A percentile compares a stretch with the other conserved stretches of the same genome.
Evolutionary conservation across 345 rosid species (phyloP).

Genomic region (Punica granatum): DNA sequence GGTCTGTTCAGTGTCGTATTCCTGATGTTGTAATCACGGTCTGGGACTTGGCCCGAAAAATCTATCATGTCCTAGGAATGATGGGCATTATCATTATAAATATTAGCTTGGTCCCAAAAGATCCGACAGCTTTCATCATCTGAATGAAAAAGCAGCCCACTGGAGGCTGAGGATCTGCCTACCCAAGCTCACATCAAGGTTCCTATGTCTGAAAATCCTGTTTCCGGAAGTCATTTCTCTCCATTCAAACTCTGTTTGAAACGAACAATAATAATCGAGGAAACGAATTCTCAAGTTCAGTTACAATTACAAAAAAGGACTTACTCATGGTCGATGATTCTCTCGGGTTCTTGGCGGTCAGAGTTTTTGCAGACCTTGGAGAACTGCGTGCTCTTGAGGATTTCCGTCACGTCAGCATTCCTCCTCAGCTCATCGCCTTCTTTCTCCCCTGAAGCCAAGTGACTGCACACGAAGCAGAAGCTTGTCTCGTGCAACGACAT

Average conservation of each 20-base stretch:
- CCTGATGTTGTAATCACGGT: no score
- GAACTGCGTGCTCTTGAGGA: slow-evolving; percentile 66
- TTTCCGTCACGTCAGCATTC: slow-evolving; percentile 81
- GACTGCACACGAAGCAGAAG: slow-evolving; percentile 92
- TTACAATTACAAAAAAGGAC: slow-evolving; percentile 9
- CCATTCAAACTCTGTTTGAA: background rate
- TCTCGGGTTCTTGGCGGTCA: slow-evolving; percentile 55
- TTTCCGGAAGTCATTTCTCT: background rate
- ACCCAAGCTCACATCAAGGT: no score
- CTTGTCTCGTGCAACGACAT: slow-evolving; percentile 87
- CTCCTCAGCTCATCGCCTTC: slow-evolving; percentile 91
- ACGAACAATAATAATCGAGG: background rate
- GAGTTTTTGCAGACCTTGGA: slow-evolving; percentile 59
- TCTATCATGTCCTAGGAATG: no score
- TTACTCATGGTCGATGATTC: slow-evolving; percentile 74
- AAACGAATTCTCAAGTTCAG: background rate
- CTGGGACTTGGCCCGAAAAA: no score
- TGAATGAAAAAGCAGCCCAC: no score
- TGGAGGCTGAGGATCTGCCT: background rate
- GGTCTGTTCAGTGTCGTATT: no score
- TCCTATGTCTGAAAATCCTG: no score
- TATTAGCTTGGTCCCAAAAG: no score
- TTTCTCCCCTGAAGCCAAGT: slow-evolving; percentile 94
- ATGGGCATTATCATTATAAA: no score
- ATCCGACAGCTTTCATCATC: no score